Percentiles rank a stretch among this genome's conserved stretches.
phyloP scores from a whole-genome alignment of 306 rosid species.

The Hylodesmum podocarpum region DNA sequence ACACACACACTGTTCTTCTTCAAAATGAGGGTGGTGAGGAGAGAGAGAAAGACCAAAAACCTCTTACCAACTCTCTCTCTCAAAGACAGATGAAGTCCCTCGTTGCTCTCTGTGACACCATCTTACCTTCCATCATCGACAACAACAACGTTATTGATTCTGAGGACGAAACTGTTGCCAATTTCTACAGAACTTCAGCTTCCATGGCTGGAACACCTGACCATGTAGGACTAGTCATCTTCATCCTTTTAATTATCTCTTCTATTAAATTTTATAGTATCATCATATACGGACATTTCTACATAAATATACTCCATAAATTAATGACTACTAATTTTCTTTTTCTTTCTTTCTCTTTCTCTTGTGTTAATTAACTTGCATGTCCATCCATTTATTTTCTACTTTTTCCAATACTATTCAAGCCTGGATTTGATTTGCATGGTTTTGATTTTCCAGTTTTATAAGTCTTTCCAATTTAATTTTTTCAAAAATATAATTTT shows the following conservation, averaged over 20 bases:
- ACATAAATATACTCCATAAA: too few relatives aligned
- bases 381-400: too few relatives aligned
- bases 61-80: constrained; percentile 42
- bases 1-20: constrained; percentile 25
- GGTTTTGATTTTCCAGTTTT: not conserved
- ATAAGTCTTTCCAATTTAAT: not conserved
- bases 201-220: constrained; percentile 66
- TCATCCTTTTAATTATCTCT: not conserved
- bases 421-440: not conserved
- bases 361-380: not conserved
- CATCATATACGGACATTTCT: too few relatives aligned
- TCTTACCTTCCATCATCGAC: constrained; percentile 54
- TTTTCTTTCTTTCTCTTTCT: not conserved
- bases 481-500: not conserved
- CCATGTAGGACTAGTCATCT: constrained; percentile 40
- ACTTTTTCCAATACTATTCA: not conserved
- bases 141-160: not conserved
- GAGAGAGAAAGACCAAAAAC: not conserved
- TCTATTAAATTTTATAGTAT: not conserved
- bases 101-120: constrained; percentile 60
- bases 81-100: constrained; percentile 61
- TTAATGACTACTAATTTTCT: too few relatives aligned
- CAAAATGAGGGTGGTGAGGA: not conserved
- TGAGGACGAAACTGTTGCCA: constrained; percentile 26
- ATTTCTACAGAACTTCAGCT: constrained; percentile 56